These are phyloP conservation scores for Picochlorum sp. DNA, from an alignment of 139 green algal genomes.

Conservation along the genomic window DNA sequence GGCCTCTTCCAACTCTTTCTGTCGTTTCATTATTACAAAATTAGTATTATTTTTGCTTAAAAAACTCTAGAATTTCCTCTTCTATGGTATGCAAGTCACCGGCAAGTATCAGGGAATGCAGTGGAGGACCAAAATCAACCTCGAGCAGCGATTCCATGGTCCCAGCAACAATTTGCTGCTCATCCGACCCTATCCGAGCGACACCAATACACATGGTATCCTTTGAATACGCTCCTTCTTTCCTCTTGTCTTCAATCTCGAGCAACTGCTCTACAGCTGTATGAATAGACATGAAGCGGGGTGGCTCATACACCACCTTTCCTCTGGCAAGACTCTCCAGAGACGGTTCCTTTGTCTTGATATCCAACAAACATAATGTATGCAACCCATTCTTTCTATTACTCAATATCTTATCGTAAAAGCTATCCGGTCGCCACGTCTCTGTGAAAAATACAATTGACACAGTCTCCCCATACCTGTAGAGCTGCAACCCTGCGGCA, in stretches of 20 bases:
- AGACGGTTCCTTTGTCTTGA: conserved; percentile 88
- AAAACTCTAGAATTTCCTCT: conserved; percentile 39
- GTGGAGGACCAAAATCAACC: conserved; percentile 78
- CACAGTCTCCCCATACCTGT: conserved; percentile 88
- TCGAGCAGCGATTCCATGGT: conserved; percentile 54
- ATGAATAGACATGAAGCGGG: conserved; percentile 54
- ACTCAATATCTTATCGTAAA: conserved; percentile 65
- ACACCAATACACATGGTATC: conserved; percentile 73
- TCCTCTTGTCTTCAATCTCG: conserved; percentile 64
- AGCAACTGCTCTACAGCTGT: conserved; percentile 78
- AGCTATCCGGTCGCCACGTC: conserved; percentile 87
- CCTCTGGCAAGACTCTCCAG: conserved; percentile 76
- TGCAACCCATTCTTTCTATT: conserved; percentile 73
- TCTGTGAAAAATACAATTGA: conserved; percentile 98
- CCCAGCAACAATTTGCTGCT: conserved; percentile 60
- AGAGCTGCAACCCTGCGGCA: conserved; percentile 88
- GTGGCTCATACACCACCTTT: conserved; percentile 81
- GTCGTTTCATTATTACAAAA: conserved; percentile 7
- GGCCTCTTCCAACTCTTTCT: conserved; percentile 88
- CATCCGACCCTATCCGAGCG: conserved; percentile 63
- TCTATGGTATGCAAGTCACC: conserved; percentile 58
- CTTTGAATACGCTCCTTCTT: conserved; percentile 51
- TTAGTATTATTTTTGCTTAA: neutral
- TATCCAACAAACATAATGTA: conserved; percentile 93
- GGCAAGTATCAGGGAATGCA: conserved; percentile 85